Conservation (phyloP, 2,329 filamentous ascomycete species). For the Fusarium sp. region DNA sequence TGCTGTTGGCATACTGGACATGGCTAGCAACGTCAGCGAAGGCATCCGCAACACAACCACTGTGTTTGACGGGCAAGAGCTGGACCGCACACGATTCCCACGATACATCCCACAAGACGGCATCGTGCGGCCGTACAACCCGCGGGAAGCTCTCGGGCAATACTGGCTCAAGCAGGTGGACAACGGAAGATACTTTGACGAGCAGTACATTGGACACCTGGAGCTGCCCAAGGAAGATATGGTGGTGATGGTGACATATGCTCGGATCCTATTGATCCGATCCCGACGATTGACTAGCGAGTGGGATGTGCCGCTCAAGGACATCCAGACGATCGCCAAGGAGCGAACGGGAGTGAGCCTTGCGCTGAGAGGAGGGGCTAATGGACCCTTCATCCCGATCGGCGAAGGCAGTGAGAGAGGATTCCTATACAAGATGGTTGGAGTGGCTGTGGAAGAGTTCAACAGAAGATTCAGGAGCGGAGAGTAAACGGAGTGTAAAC, state of each 20-base stretch:
- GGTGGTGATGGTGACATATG: slow-evolving; percentile 89
- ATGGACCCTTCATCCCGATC: slow-evolving; percentile 94
- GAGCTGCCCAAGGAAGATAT: slow-evolving; percentile 91
- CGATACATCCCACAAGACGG: slow-evolving; percentile 94
- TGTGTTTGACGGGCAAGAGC: slow-evolving; percentile 93
- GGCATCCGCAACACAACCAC: slow-evolving; percentile 99
- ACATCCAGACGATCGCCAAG: slow-evolving; percentile 96
- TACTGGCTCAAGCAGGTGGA: slow-evolving; percentile 99
- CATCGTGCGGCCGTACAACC: slow-evolving; percentile 92
- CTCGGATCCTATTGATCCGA: slow-evolving; percentile 89
- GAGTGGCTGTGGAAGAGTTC: slow-evolving; percentile 74
- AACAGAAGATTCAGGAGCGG: slow-evolving; percentile 68
- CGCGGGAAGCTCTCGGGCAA: slow-evolving; percentile 94
- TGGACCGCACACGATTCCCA: slow-evolving; percentile 93
- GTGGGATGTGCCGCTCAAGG: slow-evolving; percentile 96
- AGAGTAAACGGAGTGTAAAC: slow-evolving; percentile 49
- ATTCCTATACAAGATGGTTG: slow-evolving; percentile 74
- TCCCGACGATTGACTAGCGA: slow-evolving; percentile 87
- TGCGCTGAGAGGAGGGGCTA: slow-evolving; percentile 87
- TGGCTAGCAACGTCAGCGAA: slow-evolving; percentile 96
- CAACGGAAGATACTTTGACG: slow-evolving; percentile 97
- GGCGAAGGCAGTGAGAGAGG: slow-evolving; percentile 81
- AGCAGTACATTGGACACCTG: slow-evolving; percentile 95
- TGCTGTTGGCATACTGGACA: slow-evolving; percentile 94
- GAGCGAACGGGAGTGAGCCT: slow-evolving; percentile 95